Base-by-base conservation (phyloP, 768 basidiomycete species). In the Auriscalpium vulgare region DNA sequence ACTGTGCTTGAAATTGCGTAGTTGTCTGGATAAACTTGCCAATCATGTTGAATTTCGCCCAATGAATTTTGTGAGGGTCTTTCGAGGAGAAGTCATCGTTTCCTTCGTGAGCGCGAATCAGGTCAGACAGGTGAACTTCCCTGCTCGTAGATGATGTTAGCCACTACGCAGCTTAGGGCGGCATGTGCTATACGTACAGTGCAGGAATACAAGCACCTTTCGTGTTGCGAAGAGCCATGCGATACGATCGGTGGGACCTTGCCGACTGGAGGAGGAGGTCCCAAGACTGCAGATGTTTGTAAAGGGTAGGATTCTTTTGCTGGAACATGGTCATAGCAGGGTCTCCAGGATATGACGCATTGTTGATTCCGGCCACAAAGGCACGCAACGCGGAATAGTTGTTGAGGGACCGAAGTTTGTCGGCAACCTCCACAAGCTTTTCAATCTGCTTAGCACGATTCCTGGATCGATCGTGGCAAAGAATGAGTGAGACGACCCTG, bases 1-100 rank as follows among this genome's bases (percentile, higher is more conserved):
- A 91, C 57, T 88, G 83, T 10, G 80, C 71, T 71, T 95, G 93
- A 63, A 87, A 92, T 58, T 87, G 81, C 0, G 79, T 78, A 7
- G 93, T 87, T 63, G 80, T 83, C 51, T 81, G 79, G 55, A 95
- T 83, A 64, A 94, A 92, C 57, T 85, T 80, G 35, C 87, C 94
- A 75, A 97, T 88, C 81, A 92, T 87, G 61, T 87, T 88, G 71
- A 89, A 97, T 71, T 98, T 98, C 29, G 87, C 90, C 95, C 95
- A 98, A 65, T 97, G 93, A 53, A 97, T 88, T 66, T 84, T 83
- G 43, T 68, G 74, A 4, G 83, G 75, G 63, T 90, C 86, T 19
- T 78, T 73, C 8, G 82, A 73, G 59, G 81, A 80, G 59, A 81
- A 78, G 62, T 95, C 90, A 2, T 77, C 75, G 58, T 95, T 94